Evolutionary conservation across 1,284 basidiomycete species (phyloP), one percentile per base, ranked within the genome.

Genomic region (Blastosporella zonata): DNA sequence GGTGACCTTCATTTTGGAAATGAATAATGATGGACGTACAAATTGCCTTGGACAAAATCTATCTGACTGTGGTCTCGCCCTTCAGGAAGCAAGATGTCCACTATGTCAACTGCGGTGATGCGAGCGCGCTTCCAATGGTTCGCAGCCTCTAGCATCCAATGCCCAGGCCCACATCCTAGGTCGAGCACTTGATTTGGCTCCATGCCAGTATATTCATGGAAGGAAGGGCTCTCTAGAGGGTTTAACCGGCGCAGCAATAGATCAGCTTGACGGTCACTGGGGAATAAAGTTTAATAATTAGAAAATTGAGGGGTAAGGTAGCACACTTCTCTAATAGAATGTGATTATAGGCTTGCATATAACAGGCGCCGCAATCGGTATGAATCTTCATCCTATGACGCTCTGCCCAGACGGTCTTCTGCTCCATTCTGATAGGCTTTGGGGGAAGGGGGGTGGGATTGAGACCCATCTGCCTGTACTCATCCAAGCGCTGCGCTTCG

Each of bases 111-210:
- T 1, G 81, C 86, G 13, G 76, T 78, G 44, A 89, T 72, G 18
- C 71, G 70, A 13, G 78, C 67, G 28, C 69, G 62, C 28, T 70
- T 73, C 87, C 87, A 90, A n/a, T 67, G 58, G 15, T 61, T 67
- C 6, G 84, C 77, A 2, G 85, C 81, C 36, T 80, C 70, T 0
- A 78, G 55, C 1, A 79, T 69, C 87, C 87, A 90, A 35, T 74
- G 59, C 1, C 86, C 86, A 45, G 74, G 59, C 3, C 87, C 87
- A 64, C 85, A 88, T 5, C 87, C 87, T 13, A 90, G 66, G 58
- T 89, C 87, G 8, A 90, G 73, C 22, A 84, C 78, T n/a, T 67
- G 66, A 1, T 62, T 55, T 1, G 85, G 85, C 1, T 72, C 71
- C 21, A 67, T 70, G 35, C 71, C 69, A n/a, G 69, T 66, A 55